phyloP scores from a whole-genome alignment of 2,329 filamentous ascomycete genomes.

The Talaromyces sp. region DNA sequence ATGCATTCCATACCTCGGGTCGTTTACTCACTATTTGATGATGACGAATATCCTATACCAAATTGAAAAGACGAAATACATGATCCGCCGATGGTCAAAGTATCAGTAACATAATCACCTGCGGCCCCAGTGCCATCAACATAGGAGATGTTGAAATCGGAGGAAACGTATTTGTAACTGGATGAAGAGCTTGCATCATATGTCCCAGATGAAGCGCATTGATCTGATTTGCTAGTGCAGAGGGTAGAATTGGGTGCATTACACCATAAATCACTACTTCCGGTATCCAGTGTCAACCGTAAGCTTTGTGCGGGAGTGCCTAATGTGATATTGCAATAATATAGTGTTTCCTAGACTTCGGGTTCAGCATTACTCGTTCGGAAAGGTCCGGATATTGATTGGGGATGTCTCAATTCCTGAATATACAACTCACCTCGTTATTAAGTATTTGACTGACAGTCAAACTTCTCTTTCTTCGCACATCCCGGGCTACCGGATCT shows the following conservation, averaged over 20 bases:
- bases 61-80: slow-evolving; percentile 56
- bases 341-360: slow-evolving; percentile 51
- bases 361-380: background rate
- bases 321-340: slow-evolving; percentile 58
- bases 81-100: slow-evolving; percentile 55
- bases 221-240: slow-evolving; percentile 43
- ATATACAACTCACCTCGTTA: slow-evolving; percentile 48
- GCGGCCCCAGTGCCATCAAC: slow-evolving; percentile 74
- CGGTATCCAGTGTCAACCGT: slow-evolving; percentile 61
- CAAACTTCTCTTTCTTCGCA: slow-evolving; percentile 21
- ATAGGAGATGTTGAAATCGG: slow-evolving; percentile 83
- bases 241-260: slow-evolving; percentile 53
- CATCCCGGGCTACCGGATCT: slow-evolving; percentile 20
- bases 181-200: slow-evolving; percentile 63
- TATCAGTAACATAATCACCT: slow-evolving; percentile 80
- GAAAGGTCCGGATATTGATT: background rate
- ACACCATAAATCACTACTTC: slow-evolving; percentile 63
- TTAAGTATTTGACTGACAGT: slow-evolving; percentile 49
- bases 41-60: slow-evolving; percentile 58
- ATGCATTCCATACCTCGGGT: background rate
- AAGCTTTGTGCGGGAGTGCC: slow-evolving; percentile 58
- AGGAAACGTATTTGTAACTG: slow-evolving; percentile 70
- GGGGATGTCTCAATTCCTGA: background rate
- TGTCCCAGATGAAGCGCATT: slow-evolving; percentile 51
- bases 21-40: slow-evolving; percentile 42